Evolutionary conservation across 2,329 filamentous ascomycete genomes (phyloP).

Genomic region (Fusarium dlaminii): DNA sequence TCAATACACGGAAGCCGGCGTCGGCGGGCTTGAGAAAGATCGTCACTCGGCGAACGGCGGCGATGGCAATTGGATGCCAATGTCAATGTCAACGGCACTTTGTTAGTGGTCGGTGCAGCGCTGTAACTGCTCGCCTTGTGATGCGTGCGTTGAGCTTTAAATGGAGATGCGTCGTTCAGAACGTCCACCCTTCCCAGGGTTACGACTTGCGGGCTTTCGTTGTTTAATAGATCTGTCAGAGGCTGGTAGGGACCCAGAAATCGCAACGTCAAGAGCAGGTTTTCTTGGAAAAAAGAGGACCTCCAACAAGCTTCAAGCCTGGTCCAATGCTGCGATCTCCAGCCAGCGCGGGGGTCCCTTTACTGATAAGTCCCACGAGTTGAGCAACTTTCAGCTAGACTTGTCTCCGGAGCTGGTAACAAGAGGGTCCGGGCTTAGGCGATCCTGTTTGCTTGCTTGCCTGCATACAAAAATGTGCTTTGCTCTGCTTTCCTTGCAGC

Average conservation of each 20-base stretch:
- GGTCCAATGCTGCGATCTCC: conserved; percentile 27
- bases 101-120: not conserved
- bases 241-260: conserved; percentile 34
- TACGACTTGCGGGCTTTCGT: conserved; percentile 29
- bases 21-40: conserved; percentile 22
- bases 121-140: not conserved
- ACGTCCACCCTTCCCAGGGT: not conserved
- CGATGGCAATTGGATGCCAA: conserved; percentile 4
- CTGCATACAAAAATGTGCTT: conserved; percentile 9
- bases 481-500: not conserved
- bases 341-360: conserved; percentile 31
- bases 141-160: conserved; percentile 10
- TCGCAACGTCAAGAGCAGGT: conserved; percentile 36
- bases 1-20: conserved; percentile 29
- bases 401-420: conserved; percentile 11
- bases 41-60: conserved; percentile 26
- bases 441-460: conserved; percentile 6
- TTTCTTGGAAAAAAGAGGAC: conserved; percentile 39
- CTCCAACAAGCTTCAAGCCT: conserved; percentile 34
- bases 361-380: conserved; percentile 16
- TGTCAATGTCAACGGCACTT: not conserved
- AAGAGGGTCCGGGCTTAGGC: conserved; percentile 9
- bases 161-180: conserved; percentile 15
- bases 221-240: conserved; percentile 35
- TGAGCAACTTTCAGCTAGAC: conserved; percentile 5